A percentile compares a stretch with the other conserved stretches of the same genome.
Evolutionary conservation across 768 basidiomycete genomes (phyloP).

Genomic region (Amanita molliuscula): DNA sequence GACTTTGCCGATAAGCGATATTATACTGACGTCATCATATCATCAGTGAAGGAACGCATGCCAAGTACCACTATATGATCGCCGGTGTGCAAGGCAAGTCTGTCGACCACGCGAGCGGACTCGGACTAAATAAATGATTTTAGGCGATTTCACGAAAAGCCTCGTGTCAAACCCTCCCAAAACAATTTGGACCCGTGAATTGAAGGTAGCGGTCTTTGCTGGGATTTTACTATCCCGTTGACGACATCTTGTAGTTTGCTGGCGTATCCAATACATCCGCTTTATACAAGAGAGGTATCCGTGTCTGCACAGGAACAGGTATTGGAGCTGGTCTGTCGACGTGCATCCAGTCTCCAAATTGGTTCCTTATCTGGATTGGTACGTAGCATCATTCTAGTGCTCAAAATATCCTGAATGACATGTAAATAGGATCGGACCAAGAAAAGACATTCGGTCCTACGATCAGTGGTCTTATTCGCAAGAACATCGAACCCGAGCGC

Average conservation of each 20-base stretch:
- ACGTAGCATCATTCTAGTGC: constrained; percentile 10
- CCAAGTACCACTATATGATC: constrained; percentile 73
- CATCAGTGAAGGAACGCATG: constrained; percentile 55
- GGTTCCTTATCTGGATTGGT: constrained; percentile 78
- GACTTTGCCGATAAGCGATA: neutral
- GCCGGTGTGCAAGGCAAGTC: constrained; percentile 57
- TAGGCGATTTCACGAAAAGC: constrained; percentile 66
- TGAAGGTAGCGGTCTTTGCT: constrained; percentile 41
- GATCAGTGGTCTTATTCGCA: constrained; percentile 61
- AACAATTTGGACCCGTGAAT: constrained; percentile 67
- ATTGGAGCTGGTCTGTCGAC: constrained; percentile 74
- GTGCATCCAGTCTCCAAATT: constrained; percentile 64
- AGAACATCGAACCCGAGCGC: constrained; percentile 64
- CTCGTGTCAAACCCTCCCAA: constrained; percentile 63
- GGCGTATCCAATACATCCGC: constrained; percentile 75
- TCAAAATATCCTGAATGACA: constrained; percentile 6
- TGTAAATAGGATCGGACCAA: constrained; percentile 55
- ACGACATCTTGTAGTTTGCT: constrained; percentile 40
- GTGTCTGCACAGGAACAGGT: constrained; percentile 76
- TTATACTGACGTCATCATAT: constrained; percentile 4
- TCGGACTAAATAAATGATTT: constrained; percentile 4
- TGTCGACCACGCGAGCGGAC: neutral
- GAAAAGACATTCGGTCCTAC: constrained; percentile 69
- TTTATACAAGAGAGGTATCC: constrained; percentile 71
- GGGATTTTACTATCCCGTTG: neutral